Conservation (phyloP, 208 protist genomes). For the Crithidia sp. region DNA sequence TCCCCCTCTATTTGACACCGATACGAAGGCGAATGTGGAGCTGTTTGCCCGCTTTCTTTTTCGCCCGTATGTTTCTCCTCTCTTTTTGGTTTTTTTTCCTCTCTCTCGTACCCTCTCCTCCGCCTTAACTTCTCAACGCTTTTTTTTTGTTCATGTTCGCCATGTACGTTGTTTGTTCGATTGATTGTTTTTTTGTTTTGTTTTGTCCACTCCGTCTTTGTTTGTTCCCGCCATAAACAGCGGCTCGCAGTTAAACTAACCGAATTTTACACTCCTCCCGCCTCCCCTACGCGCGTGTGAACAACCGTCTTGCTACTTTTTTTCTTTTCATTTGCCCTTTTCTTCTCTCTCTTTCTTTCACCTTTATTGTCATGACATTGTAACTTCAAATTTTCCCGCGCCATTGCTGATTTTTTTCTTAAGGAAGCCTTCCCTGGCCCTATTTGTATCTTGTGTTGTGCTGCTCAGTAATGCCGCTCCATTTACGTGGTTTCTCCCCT, state of each 20-base stretch:
- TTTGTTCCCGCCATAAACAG: background rate
- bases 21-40: background rate
- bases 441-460: too few relatives aligned
- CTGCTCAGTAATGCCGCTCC: too few relatives aligned
- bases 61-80: background rate
- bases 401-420: too few relatives aligned
- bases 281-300: background rate
- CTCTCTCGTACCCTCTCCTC: conserved; percentile 1
- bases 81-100: background rate
- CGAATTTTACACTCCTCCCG: background rate
- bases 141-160: background rate
- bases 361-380: background rate
- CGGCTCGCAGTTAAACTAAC: background rate
- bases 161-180: background rate
- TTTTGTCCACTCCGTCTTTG: background rate
- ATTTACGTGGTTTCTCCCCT: too few relatives aligned
- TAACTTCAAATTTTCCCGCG: too few relatives aligned
- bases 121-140: background rate
- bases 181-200: background rate
- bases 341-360: background rate
- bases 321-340: conserved; percentile 2
- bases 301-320: background rate
- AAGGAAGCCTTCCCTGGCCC: too few relatives aligned
- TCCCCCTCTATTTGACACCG: background rate
- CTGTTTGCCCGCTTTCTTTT: background rate